Conservation (phyloP, 441 rosid genomes). For the Manihot esculenta region DNA sequence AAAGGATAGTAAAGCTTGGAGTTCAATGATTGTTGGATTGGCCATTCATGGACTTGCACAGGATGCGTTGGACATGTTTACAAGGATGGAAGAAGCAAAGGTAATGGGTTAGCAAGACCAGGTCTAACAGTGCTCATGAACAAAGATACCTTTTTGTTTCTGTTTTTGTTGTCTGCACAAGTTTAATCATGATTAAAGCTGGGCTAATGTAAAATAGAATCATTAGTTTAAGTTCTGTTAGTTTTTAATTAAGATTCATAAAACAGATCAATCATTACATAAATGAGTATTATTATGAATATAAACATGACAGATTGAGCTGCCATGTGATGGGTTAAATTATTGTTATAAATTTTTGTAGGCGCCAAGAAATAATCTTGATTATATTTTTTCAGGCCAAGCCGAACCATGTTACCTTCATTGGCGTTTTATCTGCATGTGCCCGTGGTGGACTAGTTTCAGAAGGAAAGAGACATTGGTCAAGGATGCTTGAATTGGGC, state of each 20-base stretch:
- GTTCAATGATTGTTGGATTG: slow-evolving; percentile 24
- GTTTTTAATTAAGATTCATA: background rate
- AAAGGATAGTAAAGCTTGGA: slow-evolving; percentile 29
- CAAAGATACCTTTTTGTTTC: background rate
- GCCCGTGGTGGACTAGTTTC: slow-evolving; percentile 57
- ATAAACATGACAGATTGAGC: background rate
- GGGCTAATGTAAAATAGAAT: background rate
- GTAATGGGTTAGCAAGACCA: slow-evolving; percentile 26
- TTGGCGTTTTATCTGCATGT: slow-evolving; percentile 64
- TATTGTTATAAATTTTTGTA: background rate
- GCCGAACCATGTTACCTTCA: slow-evolving; percentile 60
- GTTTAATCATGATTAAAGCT: background rate
- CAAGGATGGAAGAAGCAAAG: slow-evolving; percentile 58
- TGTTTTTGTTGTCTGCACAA: background rate
- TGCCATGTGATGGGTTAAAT: background rate
- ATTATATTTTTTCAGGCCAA: slow-evolving; percentile 22
- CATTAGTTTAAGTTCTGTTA: background rate
- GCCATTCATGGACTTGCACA: slow-evolving; percentile 29
- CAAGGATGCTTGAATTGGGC: slow-evolving; percentile 43
- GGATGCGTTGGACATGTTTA: slow-evolving; percentile 41
- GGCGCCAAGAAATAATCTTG: background rate
- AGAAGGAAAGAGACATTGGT: slow-evolving; percentile 40
- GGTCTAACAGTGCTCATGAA: background rate
- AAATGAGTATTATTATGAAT: background rate
- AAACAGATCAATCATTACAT: background rate